Evolutionary conservation across 257 asterid genomes (phyloP), one percentile per base, ranked within the genome.

Genomic region (Solanum piurae): DNA sequence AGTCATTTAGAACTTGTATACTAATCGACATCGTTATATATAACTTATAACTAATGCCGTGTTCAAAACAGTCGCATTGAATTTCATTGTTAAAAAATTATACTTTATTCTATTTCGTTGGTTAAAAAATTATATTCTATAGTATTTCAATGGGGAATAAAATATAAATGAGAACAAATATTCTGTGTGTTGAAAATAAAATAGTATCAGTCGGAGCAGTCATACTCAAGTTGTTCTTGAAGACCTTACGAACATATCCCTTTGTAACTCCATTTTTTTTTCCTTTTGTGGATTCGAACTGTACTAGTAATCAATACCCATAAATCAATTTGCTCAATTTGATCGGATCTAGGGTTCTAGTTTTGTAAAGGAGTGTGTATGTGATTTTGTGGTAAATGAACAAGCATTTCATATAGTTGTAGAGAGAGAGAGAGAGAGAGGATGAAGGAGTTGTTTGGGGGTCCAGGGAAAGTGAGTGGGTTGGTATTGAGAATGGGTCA

Each of bases 381-480:
- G 13, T 33, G 27, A 34, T 74, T 74, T 36, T 74, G 14, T 5
- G 12, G 46, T 73, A 73, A 34, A 34, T 73, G 64, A 20, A 20
- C 64, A 55, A 55, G 1, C n/a, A 55, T 55, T 55, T 2, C 9
- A 52, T 31, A 71, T 16, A 72, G 79, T 18, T 72, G 9, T 16
- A 72, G 79, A 16, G 62, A 52, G 60, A 49, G 18, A 44, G 52
- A 9, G 44, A 5, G 55, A 71, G 25, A 91, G 79, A 91, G 92
- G 83, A 94, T 93, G 99, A 94, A 93, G 92, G 95, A 90, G 89
- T 87, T 96, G 89, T 94, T 95, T 89, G 99, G 99, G 71, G 89
- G 95, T 82, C 99, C 99, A 40, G 98, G 99, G 80, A 94, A 89
- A 88, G 92, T 91, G 87, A 96, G 99, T 90, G 98, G 99, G 90